Conservation (phyloP, 257 asterid genomes). For the Cordia subcordata region DNA sequence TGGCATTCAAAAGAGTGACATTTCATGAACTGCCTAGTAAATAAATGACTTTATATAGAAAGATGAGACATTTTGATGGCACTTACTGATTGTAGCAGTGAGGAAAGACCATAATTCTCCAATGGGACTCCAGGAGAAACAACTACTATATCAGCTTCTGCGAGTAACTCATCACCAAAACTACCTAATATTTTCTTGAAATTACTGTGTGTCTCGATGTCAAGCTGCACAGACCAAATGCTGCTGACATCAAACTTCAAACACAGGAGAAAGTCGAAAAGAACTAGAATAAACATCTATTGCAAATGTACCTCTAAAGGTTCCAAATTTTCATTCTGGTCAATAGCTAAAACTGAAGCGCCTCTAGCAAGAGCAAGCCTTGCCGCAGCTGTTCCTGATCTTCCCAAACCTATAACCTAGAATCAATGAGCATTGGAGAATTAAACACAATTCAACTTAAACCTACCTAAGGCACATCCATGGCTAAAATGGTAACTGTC, state of each 20-base stretch:
- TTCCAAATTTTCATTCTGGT: slow-evolving; percentile 26
- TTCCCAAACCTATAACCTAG: slow-evolving; percentile 36
- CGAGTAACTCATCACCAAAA: slow-evolving; percentile 21
- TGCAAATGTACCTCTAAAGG: too few relatives aligned
- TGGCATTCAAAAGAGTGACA: background rate
- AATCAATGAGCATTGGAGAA: background rate
- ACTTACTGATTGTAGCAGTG: slow-evolving; percentile 29
- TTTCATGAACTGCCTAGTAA: background rate
- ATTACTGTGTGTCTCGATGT: slow-evolving; percentile 15
- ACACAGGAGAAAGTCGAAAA: background rate
- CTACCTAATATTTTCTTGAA: slow-evolving; percentile 25
- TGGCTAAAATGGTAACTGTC: background rate
- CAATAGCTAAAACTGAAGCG: slow-evolving; percentile 40
- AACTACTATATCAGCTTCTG: slow-evolving; percentile 22
- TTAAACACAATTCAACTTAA: background rate
- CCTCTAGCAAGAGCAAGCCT: slow-evolving; percentile 43
- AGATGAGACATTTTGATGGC: background rate
- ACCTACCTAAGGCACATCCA: background rate
- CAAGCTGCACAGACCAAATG: too few relatives aligned
- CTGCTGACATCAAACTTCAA: background rate
- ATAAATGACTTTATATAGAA: background rate
- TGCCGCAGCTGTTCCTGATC: slow-evolving; percentile 29
- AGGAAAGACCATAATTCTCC: slow-evolving; percentile 25
- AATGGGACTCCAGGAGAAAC: slow-evolving; percentile 37
- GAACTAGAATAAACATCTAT: background rate